A percentile compares a stretch with the other conserved stretches of the same genome.
Evolutionary conservation across 2,329 filamentous ascomycete genomes (phyloP).

Genomic region (Bipolaris bicolor): DNA sequence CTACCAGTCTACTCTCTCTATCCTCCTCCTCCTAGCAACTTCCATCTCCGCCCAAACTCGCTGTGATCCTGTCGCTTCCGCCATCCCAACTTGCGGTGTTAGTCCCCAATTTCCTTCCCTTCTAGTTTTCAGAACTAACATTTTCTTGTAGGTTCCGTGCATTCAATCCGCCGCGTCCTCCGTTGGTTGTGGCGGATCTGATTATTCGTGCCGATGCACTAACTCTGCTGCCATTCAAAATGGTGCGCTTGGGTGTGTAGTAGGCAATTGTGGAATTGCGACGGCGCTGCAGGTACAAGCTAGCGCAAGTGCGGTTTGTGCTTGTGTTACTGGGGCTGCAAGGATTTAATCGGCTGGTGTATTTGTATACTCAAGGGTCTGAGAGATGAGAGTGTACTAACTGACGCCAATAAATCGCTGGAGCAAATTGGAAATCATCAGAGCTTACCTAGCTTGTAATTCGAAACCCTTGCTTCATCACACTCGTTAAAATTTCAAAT

Average conservation of each 20-base stretch:
- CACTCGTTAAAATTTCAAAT: no score
- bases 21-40: constrained; percentile 7
- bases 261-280: constrained; percentile 9
- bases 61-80: constrained; percentile 13
- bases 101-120: background rate
- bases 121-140: background rate
- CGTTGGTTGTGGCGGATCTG: constrained; percentile 3
- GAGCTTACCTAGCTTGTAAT: background rate
- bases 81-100: constrained; percentile 16
- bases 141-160: constrained; percentile 6
- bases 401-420: background rate
- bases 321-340: constrained; percentile 2
- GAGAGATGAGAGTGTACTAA: background rate
- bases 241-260: constrained; percentile 8
- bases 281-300: constrained; percentile 13
- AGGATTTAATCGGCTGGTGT: background rate
- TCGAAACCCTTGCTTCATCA: background rate
- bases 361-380: background rate
- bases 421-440: background rate
- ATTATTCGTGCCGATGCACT: constrained; percentile 14
- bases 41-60: constrained; percentile 13
- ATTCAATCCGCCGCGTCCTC: constrained; percentile 10
- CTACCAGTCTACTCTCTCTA: constrained; percentile 1
- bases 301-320: constrained; percentile 14
- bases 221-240: constrained; percentile 10